These are phyloP conservation scores for Botrytis deweyae DNA, from an alignment of 2,329 filamentous ascomycete genomes.

Conservation along the genomic window DNA sequence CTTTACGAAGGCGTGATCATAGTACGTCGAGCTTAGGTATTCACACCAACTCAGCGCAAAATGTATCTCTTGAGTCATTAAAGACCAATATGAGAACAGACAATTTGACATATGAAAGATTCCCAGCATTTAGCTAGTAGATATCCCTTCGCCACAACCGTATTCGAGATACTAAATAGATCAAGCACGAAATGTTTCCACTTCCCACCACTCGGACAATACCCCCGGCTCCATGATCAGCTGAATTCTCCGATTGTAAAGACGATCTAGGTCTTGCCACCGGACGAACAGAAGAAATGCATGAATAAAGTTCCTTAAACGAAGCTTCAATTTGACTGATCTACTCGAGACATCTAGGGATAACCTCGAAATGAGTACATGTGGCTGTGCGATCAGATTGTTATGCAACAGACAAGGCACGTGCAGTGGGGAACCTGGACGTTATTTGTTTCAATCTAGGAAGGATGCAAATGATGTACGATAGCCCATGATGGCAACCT, in stretches of 20 bases:
- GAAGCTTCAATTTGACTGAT: not conserved
- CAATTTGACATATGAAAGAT: not conserved
- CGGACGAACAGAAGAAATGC: not conserved
- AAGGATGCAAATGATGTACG: not conserved
- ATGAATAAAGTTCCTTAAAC: not conserved
- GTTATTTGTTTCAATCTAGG: not conserved
- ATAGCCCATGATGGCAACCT: not conserved
- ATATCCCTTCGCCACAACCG: not conserved
- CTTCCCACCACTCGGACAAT: not conserved
- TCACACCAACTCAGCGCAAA: not conserved
- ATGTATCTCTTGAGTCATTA: not conserved
- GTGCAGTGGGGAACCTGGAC: not conserved
- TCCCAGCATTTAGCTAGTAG: not conserved
- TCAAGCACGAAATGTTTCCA: slow-evolving; percentile 7
- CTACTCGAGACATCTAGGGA: not conserved
- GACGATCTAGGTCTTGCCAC: not conserved
- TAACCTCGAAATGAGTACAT: not conserved
- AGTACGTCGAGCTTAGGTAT: not conserved
- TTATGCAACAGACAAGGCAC: not conserved
- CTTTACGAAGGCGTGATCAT: not conserved
- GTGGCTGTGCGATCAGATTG: not conserved
- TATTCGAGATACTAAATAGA: not conserved
- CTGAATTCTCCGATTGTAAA: not conserved
- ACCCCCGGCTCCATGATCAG: not conserved
- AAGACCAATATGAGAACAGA: not conserved